Evolutionary conservation across 2,329 filamentous ascomycete species (phyloP).

Genomic region (Akanthomyces lecanii): DNA sequence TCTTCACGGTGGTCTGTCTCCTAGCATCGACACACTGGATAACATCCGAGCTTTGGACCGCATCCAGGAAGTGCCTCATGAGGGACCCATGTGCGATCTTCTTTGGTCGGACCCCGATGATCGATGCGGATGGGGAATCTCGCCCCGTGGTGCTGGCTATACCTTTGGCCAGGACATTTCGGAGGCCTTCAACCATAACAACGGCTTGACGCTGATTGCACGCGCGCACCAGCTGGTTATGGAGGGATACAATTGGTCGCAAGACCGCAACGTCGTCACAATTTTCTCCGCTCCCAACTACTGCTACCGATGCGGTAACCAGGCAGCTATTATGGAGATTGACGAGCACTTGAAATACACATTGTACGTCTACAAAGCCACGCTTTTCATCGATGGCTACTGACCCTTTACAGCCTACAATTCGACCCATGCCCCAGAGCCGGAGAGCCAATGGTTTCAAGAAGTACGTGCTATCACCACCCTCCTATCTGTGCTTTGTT

Average conservation of each 20-base stretch:
- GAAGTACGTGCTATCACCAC: slow-evolving; percentile 52
- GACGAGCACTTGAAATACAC: slow-evolving; percentile 99
- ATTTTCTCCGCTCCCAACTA: slow-evolving; percentile 97
- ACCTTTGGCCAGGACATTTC: slow-evolving; percentile 97
- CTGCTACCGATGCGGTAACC: slow-evolving; percentile 98
- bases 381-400: slow-evolving; percentile 15
- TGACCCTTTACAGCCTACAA: slow-evolving; percentile 68
- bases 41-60: slow-evolving; percentile 94
- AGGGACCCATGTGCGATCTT: slow-evolving; percentile 96
- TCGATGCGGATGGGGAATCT: slow-evolving; percentile 93
- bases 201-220: slow-evolving; percentile 90
- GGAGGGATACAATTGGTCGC: slow-evolving; percentile 99
- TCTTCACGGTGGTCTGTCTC: slow-evolving; percentile 91
- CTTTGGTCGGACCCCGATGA: slow-evolving; percentile 99
- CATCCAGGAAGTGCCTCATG: slow-evolving; percentile 97
- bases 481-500: not conserved
- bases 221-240: slow-evolving; percentile 97
- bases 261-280: slow-evolving; percentile 95
- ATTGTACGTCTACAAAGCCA: slow-evolving; percentile 64
- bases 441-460: slow-evolving; percentile 97
- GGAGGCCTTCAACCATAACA: slow-evolving; percentile 99
- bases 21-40: slow-evolving; percentile 92
- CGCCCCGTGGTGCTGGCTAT: slow-evolving; percentile 88
- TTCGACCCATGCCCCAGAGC: slow-evolving; percentile 97
- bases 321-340: slow-evolving; percentile 99